Base-by-base conservation (phyloP, 2,329 filamentous ascomycete species). In the Pseudocercospora vitis region DNA sequence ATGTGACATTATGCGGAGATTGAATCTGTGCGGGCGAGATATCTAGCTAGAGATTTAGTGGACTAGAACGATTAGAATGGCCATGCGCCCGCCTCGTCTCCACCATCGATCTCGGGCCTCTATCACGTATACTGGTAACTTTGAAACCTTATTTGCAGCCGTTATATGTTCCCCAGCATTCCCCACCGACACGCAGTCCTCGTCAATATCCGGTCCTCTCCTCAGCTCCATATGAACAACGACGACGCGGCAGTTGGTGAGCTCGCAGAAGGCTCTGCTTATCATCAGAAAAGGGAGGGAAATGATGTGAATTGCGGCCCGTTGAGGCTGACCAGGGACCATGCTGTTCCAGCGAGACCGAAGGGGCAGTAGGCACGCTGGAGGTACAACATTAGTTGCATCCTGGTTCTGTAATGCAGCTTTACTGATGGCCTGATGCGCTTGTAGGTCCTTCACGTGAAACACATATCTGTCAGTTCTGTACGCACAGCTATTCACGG, bases 261-360 rank as follows among this genome's bases (percentile, higher is more conserved):
- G 37, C 26, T 29, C 6, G 26, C 26, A 29, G 11, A 29, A n/a
- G n/a, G n/a, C n/a, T n/a, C n/a, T 11, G 6, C 26, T 6, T 29
- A 29, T 29, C 26, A 29, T 7, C 26, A 11, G 26, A 29, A 12
- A 18, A 42, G 16, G 21, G 12, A 37, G 7, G 21, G 16, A 37
- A 19, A n/a, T 14, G 19, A 11, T 24, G 12, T 11, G 19, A 21
- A 18, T 12, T 2, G 37, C 9, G 3, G 16, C 21, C 18, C 18
- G 18, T 40, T 16, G 7, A 24, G 12, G 7, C 18, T 8, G n/a
- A 35, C 31, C 7, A n/a, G n/a, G 14, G 14, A 31, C 4, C 8
- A 45, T 45, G 42, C 24, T n/a, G n/a, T n/a, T 45, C 14, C 42
- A 45, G 16, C 42, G 42, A 45, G 42, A 31, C 24, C 42, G 18